Base-by-base conservation (phyloP, 805 yeast genomes). In the Myxozyma lipomycoides region DNA sequence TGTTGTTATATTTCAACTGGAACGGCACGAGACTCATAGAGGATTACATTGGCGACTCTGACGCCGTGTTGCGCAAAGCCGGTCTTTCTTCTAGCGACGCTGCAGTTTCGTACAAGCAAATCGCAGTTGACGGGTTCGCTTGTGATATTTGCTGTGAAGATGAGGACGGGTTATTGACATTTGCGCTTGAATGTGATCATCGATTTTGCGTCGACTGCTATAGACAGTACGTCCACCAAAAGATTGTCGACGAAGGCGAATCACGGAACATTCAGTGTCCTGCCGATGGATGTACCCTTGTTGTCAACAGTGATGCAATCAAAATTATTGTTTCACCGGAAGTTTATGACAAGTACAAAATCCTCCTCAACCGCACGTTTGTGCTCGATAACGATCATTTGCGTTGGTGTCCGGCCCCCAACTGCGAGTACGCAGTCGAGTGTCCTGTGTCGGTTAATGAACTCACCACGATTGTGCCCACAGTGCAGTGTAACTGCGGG, bases 391-490 rank as follows among this genome's bases (percentile, higher is more conserved):
- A 77, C 51, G 65, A 70, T 40, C 73, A 46, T 62, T 73, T 75
- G 60, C 78, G 77, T 58, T 83, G 88, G 84, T 90, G 98, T 66
- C 96, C 96, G 0, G 83, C 85, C 1, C 83, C 90, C 0, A 95
- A 85, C 63, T 86, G 96, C 65, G 72, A 75, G 39, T 69, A 75
- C 40, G 74, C 86, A 22, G 74, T 87, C 30, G 76, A 74, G 52
- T 63, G 74, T 34, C 51, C 32, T 10, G 50, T 54, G 30, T 44
- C 52, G 32, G 62, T 35, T 36, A 39, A 45, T 18, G 65, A 55
- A 36, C 61, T 55, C 26, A 47, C 57, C n/a, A n/a, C 57, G 10
- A 49, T 22, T 7, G 73, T 86, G 1, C 91, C 95, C 2, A 74
- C 81, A 5, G 96, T 87, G 1, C 67, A 72, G 24, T 93, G 98